Evolutionary conservation across 345 rosid species (phyloP), one percentile per base, ranked within the genome.

Genomic region (Streptanthus diversifolius): DNA sequence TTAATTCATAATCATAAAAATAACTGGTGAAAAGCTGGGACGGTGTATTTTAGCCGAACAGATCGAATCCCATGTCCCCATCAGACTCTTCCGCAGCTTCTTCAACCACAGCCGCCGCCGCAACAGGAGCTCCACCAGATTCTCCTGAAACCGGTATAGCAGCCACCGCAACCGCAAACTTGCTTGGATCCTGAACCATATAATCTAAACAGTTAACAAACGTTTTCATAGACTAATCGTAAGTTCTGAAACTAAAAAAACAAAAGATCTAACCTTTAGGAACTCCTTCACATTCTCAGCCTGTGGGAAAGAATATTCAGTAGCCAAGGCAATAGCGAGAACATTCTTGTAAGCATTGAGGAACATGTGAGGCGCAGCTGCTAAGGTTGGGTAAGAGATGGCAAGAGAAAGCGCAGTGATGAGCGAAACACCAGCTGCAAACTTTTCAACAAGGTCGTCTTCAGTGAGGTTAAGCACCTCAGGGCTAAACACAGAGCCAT

Each of bases 291-390:
- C 95, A 81, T 80, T 77, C 25, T 91, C 96, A 7, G 97, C 96
- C 70, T 80, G 91, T 2, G 93, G 90, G 81, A 77, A 91, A 1
- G 95, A 81, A 58, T 86, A 93, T 33, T 88, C 93, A 0, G 97
- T 88, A 32, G 83, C 86, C 41, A 93, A 68, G 2, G 97, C 95
- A 32, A 93, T 36, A 7, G 93, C 76, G 17, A 93, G 77, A 43
- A 83, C 84, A 33, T 93, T 93, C 86, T 93, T 91, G 87, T 91
- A 91, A 15, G 87, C 95, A 72, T 91, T 93, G 83, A 88, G 47
- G 75, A 93, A 83, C 98, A 93, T 91, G 75, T 91, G 95, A 1
- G 97, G 95, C 2, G 91, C 95, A 37, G 97, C 98, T 30, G 93
- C 95, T 11, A 93, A 62, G 15, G 91, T 85, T 5, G 98, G 98